Percentiles rank a stretch among this genome's conserved stretches.
Evolutionary conservation across 2,329 filamentous ascomycete genomes (phyloP).

Genomic region (Cordyceps militaris): DNA sequence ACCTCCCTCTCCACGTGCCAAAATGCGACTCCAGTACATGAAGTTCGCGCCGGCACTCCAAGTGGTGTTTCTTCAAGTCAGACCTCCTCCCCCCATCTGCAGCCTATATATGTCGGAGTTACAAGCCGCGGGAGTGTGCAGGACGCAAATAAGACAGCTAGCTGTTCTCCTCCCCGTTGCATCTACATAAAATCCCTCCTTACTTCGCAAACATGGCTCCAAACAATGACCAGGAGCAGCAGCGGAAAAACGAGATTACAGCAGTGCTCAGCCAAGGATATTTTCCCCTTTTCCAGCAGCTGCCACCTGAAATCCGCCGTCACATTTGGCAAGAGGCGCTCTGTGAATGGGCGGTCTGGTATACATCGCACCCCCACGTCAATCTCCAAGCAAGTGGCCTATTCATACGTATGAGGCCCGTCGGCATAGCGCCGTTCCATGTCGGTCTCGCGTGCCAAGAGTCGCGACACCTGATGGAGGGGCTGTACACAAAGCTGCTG

Average conservation of each 20-base stretch:
- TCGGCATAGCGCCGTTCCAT: neutral
- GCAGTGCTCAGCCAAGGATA: neutral
- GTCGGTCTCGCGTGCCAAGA: conserved; percentile 9
- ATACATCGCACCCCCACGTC: conserved; percentile 7
- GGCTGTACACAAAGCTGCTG: conserved; percentile 1
- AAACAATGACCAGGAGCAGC: neutral
- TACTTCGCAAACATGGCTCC: neutral
- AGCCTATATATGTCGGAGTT: neutral
- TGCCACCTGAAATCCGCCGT: conserved; percentile 7
- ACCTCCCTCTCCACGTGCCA: neutral
- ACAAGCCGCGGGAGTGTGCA: neutral
- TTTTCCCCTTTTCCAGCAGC: neutral
- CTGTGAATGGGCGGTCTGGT: conserved; percentile 9
- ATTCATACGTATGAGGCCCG: conserved; percentile 4
- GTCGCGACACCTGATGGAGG: conserved; percentile 4
- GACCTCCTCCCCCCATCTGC: neutral
- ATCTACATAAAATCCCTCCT: neutral
- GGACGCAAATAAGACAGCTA: neutral
- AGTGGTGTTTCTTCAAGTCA: neutral
- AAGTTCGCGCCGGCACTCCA: neutral
- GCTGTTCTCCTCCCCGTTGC: neutral
- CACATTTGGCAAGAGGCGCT: conserved; percentile 8
- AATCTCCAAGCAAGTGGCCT: conserved; percentile 10
- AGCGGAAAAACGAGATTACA: neutral
- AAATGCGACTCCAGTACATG: neutral